phyloP scores from a whole-genome alignment of 1,284 basidiomycete species.

The Grifola frondosa region DNA sequence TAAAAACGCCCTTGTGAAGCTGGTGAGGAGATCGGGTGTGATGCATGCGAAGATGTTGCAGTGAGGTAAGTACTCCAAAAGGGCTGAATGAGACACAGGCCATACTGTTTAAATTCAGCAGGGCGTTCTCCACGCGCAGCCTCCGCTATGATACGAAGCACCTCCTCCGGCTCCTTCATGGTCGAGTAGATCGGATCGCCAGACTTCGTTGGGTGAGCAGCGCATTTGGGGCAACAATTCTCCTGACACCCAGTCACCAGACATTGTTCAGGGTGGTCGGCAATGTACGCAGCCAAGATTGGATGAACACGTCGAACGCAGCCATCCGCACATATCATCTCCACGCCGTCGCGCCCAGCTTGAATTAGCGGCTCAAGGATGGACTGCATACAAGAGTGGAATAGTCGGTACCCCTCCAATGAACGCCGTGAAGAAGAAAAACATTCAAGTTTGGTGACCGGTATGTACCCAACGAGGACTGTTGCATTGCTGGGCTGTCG shows the following conservation, averaged over 20 bases:
- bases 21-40: slow-evolving; percentile 29
- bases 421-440: slow-evolving; percentile 21
- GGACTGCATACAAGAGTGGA: slow-evolving; percentile 21
- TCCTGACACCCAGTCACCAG: slow-evolving; percentile 24
- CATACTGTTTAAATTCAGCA: slow-evolving; percentile 7
- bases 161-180: slow-evolving; percentile 4
- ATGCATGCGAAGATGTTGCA: slow-evolving; percentile 26
- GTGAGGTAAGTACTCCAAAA: slow-evolving; percentile 27
- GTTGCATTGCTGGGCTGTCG: slow-evolving; percentile 28
- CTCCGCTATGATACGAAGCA: slow-evolving; percentile 4
- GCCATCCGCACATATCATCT: slow-evolving; percentile 37
- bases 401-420: slow-evolving; percentile 15
- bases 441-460: slow-evolving; percentile 38
- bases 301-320: slow-evolving; percentile 30
- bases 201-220: slow-evolving; percentile 1
- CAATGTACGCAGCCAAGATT: slow-evolving; percentile 40
- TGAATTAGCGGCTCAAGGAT: slow-evolving; percentile 33
- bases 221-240: slow-evolving; percentile 24
- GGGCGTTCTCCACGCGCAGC: slow-evolving; percentile 2
- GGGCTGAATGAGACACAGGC: slow-evolving; percentile 14
- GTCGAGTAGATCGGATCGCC: slow-evolving; percentile 9
- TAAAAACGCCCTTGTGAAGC: slow-evolving; percentile 33
- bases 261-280: slow-evolving; percentile 45
- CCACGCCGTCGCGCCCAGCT: slow-evolving; percentile 35
- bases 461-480: slow-evolving; percentile 41